A percentile compares a stretch with the other conserved stretches of the same genome.
Conservation (phyloP, 129 eudicot species). For the Ambrosia trifida region DNA sequence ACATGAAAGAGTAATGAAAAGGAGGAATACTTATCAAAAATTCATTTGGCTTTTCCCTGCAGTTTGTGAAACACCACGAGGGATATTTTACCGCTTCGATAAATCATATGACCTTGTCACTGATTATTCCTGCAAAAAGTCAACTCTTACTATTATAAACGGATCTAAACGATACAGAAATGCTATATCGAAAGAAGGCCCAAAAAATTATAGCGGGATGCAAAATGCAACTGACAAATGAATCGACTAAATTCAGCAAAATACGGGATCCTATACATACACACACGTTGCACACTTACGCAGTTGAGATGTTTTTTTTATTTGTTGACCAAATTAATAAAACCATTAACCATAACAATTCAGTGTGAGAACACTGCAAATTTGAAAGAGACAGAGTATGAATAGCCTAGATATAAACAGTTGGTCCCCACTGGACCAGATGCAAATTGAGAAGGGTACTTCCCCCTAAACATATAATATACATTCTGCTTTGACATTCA, state of each 20-base stretch:
- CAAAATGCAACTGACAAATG: background rate
- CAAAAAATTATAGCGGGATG: background rate
- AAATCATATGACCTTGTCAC: constrained; percentile 12
- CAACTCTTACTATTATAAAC: background rate
- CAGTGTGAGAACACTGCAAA: constrained; percentile 24
- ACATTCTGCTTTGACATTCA: constrained; percentile 24
- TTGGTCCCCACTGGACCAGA: constrained; percentile 24
- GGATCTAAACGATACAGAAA: background rate
- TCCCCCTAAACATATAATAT: constrained; percentile 13
- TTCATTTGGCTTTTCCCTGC: constrained; percentile 1
- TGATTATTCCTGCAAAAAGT: constrained; percentile 20
- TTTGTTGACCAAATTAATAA: constrained; percentile 10
- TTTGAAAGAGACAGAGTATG: background rate
- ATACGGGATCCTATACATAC: background rate
- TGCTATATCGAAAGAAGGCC: constrained; percentile 1
- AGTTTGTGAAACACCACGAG: constrained; percentile 5
- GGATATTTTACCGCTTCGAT: background rate
- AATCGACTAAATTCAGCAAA: background rate
- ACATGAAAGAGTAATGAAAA: constrained; percentile 15
- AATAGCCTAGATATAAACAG: constrained; percentile 21
- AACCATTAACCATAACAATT: background rate
- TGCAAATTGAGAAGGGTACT: constrained; percentile 18
- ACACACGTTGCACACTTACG: no score
- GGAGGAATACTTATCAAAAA: constrained; percentile 8
- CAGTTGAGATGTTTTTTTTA: constrained; percentile 2